phyloP scores from a whole-genome alignment of 306 rosid species.

The Vachellia pachyceras region DNA sequence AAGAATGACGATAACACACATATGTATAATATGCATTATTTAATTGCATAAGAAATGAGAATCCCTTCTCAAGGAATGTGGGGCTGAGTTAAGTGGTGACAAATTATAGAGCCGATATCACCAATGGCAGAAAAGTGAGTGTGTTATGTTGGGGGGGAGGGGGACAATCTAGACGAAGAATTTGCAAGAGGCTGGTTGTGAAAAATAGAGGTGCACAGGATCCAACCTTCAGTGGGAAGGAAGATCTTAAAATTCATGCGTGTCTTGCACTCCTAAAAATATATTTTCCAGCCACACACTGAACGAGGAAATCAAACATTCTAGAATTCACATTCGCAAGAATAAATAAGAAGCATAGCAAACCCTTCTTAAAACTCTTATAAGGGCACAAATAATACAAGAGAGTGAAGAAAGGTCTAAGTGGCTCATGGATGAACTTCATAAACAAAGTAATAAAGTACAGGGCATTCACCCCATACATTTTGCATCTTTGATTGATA shows the following conservation, averaged over 20 bases:
- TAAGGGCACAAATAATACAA: background rate
- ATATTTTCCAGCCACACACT: background rate
- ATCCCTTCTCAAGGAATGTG: background rate
- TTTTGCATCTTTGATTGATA: background rate
- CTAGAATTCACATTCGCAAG: background rate
- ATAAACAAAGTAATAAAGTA: background rate
- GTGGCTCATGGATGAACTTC: background rate
- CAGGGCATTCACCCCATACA: background rate
- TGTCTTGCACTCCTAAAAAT: background rate
- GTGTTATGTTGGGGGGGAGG: too few species aligned
- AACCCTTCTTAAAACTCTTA: background rate
- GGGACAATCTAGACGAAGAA: background rate
- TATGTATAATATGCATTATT: background rate
- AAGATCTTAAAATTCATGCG: background rate
- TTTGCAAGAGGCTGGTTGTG: background rate
- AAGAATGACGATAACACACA: background rate
- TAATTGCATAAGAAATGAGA: background rate
- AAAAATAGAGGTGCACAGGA: background rate
- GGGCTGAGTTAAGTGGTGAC: background rate
- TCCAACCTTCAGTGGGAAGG: background rate
- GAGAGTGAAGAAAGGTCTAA: background rate
- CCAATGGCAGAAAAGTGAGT: too few species aligned
- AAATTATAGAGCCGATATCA: background rate
- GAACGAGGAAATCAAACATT: background rate
- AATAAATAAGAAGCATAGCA: background rate